A percentile compares a stretch with the other conserved stretches of the same genome.
Conservation (phyloP, 1,284 basidiomycete species). For the Microstroma glucosiphilum region DNA sequence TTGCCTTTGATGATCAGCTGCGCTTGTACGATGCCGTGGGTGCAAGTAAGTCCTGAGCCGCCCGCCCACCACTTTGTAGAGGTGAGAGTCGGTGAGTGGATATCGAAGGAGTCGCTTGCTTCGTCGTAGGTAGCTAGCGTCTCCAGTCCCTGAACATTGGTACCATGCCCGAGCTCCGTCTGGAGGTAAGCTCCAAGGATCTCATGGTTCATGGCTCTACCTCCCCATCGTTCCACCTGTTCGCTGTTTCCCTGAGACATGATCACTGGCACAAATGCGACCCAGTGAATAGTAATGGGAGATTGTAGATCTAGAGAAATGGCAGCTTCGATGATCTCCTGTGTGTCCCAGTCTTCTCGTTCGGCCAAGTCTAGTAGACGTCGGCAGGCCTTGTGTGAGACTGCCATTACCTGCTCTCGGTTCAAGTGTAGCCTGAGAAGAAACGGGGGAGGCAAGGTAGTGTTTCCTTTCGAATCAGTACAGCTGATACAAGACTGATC, state of each 20-base stretch:
- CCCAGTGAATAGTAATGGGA: constrained; percentile 41
- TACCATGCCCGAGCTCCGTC: constrained; percentile 63
- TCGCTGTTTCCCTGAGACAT: constrained; percentile 35
- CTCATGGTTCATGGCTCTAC: constrained; percentile 43
- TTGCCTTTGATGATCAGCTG: constrained; percentile 65
- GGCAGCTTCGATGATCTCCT: constrained; percentile 40
- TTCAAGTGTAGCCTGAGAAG: constrained; percentile 30
- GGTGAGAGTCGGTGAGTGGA: constrained; percentile 69
- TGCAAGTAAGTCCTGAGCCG: constrained; percentile 66
- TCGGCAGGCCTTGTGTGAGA: constrained; percentile 39
- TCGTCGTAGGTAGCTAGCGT: constrained; percentile 71
- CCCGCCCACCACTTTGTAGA: constrained; percentile 75
- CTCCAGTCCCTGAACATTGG: constrained; percentile 57
- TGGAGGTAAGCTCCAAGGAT: constrained; percentile 49
- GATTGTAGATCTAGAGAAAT: constrained; percentile 35
- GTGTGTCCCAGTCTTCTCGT: constrained; percentile 36
- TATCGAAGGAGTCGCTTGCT: constrained; percentile 65
- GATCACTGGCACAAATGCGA: constrained; percentile 46
- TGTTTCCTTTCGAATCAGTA: neutral
- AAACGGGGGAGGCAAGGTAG: neutral
- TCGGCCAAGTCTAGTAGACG: constrained; percentile 37
- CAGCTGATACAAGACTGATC: neutral
- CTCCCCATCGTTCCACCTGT: constrained; percentile 41
- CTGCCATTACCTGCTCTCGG: constrained; percentile 40
- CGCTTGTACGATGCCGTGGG: constrained; percentile 72